phyloP scores from a whole-genome alignment of 2,329 filamentous ascomycete species.

The Aspergillus candidus region DNA sequence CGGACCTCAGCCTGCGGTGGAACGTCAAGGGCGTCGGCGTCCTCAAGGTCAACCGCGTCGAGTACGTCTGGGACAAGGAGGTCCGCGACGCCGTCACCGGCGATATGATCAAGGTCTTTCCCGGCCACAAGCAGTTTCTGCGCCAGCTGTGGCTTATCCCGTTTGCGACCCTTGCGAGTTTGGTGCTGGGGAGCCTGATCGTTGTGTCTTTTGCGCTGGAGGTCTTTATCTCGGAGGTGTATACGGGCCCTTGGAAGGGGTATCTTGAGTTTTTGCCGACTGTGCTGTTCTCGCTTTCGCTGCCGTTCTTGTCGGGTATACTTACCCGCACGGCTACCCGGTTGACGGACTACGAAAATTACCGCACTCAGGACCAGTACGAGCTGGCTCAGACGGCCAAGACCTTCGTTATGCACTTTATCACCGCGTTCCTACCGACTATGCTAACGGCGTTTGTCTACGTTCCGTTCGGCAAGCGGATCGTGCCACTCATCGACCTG shows the following conservation, averaged over 20 bases:
- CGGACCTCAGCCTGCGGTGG: conserved; percentile 81
- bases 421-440: conserved; percentile 89
- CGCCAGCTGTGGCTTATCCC: conserved; percentile 77
- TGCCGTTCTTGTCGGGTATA: conserved; percentile 70
- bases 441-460: conserved; percentile 92
- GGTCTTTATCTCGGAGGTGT: conserved; percentile 92
- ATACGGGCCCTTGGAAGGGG: conserved; percentile 78
- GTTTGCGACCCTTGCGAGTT: conserved; percentile 68
- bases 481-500: conserved; percentile 80
- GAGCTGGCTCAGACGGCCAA: conserved; percentile 82
- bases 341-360: conserved; percentile 83
- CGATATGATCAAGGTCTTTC: conserved; percentile 69
- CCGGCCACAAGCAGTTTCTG: conserved; percentile 65
- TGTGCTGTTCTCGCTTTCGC: conserved; percentile 71
- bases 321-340: conserved; percentile 70
- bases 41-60: conserved; percentile 69
- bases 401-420: conserved; percentile 93
- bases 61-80: conserved; percentile 75
- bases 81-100: conserved; percentile 74
- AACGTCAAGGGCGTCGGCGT: conserved; percentile 76
- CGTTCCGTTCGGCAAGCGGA: conserved; percentile 77
- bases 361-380: conserved; percentile 78
- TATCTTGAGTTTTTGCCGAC: conserved; percentile 84
- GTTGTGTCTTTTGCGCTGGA: conserved; percentile 85
- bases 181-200: conserved; percentile 74